phyloP scores from a whole-genome alignment of 208 protist species.

The Leishmania tarentolae region DNA sequence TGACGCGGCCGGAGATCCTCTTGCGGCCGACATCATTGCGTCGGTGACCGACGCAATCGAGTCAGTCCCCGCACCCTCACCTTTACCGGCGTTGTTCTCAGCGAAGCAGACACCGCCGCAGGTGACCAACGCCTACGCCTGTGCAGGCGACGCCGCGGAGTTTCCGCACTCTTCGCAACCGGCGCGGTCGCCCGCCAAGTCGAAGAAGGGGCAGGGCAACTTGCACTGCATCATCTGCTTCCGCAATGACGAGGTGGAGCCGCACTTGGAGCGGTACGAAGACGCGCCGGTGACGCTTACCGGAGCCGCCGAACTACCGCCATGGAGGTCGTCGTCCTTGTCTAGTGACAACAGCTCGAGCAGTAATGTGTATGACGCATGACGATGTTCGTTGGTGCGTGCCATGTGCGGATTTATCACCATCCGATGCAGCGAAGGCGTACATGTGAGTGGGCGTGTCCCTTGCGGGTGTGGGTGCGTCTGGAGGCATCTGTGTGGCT shows the following conservation, averaged over 20 bases:
- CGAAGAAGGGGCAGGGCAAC: conserved; percentile 56
- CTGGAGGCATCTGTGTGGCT: background rate
- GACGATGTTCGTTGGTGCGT: background rate
- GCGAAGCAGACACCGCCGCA: background rate
- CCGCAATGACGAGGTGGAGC: conserved; percentile 75
- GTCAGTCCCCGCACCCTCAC: background rate
- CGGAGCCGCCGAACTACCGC: background rate
- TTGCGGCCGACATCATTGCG: background rate
- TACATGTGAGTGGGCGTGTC: background rate
- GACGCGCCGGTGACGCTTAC: conserved; percentile 1
- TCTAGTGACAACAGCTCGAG: conserved; percentile 16
- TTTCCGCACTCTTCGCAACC: background rate
- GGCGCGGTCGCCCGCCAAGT: conserved; percentile 1
- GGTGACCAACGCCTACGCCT: background rate
- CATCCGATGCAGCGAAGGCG: background rate
- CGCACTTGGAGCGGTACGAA: conserved; percentile 61
- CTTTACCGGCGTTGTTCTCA: background rate
- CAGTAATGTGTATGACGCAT: conserved; percentile 17
- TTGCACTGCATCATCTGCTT: conserved; percentile 90
- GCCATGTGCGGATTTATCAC: background rate
- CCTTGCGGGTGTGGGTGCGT: background rate
- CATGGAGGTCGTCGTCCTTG: background rate
- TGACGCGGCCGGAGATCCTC: background rate
- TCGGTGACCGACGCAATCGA: background rate
- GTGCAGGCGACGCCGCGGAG: background rate